These are phyloP conservation scores for Podospora tetraspora DNA, from an alignment of 495 filamentous ascomycete genomes.

Conservation along the genomic window DNA sequence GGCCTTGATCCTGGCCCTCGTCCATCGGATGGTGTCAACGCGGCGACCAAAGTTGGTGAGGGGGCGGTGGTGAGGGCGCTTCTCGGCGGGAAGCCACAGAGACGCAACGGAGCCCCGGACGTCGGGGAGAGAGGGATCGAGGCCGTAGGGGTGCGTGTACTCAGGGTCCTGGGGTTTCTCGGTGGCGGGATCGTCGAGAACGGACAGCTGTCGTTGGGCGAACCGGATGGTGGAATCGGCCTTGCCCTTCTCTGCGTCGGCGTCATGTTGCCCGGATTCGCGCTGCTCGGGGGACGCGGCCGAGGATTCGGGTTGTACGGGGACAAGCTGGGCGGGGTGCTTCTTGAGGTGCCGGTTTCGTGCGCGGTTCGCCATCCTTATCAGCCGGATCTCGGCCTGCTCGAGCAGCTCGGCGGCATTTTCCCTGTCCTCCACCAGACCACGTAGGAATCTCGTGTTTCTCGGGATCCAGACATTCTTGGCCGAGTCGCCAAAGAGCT, in stretches of 20 bases:
- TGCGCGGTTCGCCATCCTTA: constrained; percentile 53
- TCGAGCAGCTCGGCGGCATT: constrained; percentile 57
- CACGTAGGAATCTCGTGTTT: constrained; percentile 50
- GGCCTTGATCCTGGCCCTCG: constrained; percentile 65
- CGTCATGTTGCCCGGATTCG: constrained; percentile 11
- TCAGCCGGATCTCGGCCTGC: constrained; percentile 59
- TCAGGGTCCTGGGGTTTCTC: constrained; percentile 21
- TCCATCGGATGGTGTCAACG: constrained; percentile 84
- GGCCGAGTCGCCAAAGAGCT: constrained; percentile 56
- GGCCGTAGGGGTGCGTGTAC: constrained; percentile 38
- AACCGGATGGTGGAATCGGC: constrained; percentile 15
- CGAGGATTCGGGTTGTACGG: neutral
- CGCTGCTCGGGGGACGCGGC: neutral
- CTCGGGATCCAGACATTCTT: constrained; percentile 58
- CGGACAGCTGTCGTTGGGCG: constrained; percentile 20
- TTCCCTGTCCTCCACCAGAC: constrained; percentile 56
- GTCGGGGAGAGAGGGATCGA: constrained; percentile 34
- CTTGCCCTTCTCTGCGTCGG: constrained; percentile 25
- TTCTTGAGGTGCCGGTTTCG: constrained; percentile 44
- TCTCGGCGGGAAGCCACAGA: constrained; percentile 66
- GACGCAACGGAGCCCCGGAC: constrained; percentile 66
- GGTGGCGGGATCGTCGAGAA: constrained; percentile 11
- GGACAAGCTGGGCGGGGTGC: constrained; percentile 33
- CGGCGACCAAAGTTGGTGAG: constrained; percentile 49
- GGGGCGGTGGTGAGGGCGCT: constrained; percentile 45